Percentiles rank a stretch among this genome's conserved stretches.
phyloP scores from a whole-genome alignment of 495 filamentous ascomycete species.

The Tuber umbilicatum region DNA sequence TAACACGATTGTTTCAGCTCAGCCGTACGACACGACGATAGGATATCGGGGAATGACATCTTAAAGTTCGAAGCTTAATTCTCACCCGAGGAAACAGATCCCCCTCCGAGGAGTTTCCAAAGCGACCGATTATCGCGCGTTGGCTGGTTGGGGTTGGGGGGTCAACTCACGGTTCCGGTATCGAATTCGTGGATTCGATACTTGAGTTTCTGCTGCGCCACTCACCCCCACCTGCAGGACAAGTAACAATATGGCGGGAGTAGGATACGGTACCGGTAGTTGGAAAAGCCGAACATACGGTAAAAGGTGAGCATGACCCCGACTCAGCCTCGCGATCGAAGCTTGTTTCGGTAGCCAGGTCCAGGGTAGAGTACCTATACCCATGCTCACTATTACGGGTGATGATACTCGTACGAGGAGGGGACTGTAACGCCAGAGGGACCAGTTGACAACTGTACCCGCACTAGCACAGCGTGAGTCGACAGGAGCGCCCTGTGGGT shows the following conservation, averaged over 20 bases:
- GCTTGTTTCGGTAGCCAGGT: background rate
- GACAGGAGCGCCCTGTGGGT: background rate
- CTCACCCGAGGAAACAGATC: background rate
- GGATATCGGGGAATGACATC: background rate
- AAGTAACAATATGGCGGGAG: background rate
- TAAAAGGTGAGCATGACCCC: background rate
- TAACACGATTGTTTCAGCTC: background rate
- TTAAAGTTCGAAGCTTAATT: background rate
- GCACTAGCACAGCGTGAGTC: background rate
- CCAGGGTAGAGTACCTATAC: background rate
- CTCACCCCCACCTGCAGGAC: background rate
- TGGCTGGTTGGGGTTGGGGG: background rate
- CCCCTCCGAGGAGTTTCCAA: background rate
- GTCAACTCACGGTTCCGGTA: background rate
- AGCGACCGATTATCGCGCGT: background rate
- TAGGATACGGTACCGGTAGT: background rate
- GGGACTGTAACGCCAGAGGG: background rate
- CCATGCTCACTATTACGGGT: background rate
- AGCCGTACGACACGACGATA: constrained; percentile 3
- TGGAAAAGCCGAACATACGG: background rate
- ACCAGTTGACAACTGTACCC: background rate
- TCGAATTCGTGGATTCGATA: background rate
- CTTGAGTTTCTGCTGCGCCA: background rate
- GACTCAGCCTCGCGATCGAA: background rate
- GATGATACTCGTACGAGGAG: background rate